Evolutionary conservation across 208 protist genomes (phyloP), one percentile per base, ranked within the genome.

Genomic region (Leishmania tropica): DNA sequence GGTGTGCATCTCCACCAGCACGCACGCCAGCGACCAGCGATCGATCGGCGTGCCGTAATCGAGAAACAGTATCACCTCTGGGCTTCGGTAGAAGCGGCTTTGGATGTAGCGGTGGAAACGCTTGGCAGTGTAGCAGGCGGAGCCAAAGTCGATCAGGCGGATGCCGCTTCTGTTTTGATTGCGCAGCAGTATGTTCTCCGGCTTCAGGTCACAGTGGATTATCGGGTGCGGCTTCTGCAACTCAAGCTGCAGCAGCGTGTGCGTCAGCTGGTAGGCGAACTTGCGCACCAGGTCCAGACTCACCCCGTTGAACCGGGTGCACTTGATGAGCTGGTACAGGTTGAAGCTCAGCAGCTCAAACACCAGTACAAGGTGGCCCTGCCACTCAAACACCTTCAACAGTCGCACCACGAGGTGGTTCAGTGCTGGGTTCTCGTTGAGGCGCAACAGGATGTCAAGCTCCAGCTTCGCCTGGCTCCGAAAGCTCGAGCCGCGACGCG

Each of bases 131-230:
- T 98, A 98, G 88, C 99, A 99, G 17, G 98, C 96, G 31, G 92
- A 98, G 67, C 99, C 99, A 88, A 99, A 99, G 86, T 99, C 99
- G 74, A 99, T 99, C 24, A 98, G 89, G 42, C 92, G 92, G 75
- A 99, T 99, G 31, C 92, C 96, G 53, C 88, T 98, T 56, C 97
- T 89, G 76, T 97, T 96, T 21, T 93, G 92, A 73, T 96, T 91
- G 73, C 87, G 85, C 56, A 99, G 88, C 31, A 99, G 81, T 51
- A 99, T 96, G 81, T 99, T 99, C 77, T 99, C 97, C 5, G 97
- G 97, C 83, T 99, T 99, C n/a, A 99, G 85, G 86, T 99, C 99
- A 78, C 98, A 99, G 84, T 99, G 99, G 80, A 99, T 99, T 67
- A 99, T 97, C 42, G 98, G 90, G 60, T 89, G 87, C 11, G 99